Evolutionary conservation across 345 rosid genomes (phyloP).

Genomic region (Sapria himalayana): DNA sequence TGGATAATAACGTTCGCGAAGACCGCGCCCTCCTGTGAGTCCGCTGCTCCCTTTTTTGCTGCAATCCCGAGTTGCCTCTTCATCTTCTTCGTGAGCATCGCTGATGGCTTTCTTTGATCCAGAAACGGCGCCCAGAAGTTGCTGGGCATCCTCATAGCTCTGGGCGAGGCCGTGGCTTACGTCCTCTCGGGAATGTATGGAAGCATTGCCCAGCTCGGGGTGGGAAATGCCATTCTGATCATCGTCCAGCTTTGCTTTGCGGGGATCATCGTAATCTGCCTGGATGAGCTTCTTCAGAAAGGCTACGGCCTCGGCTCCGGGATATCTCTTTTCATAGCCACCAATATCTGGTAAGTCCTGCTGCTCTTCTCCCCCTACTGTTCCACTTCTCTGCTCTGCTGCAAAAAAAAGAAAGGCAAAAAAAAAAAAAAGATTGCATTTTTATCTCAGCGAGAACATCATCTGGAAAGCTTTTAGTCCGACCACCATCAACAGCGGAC

Average conservation of each 20-base stretch:
- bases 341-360: slow-evolving; percentile 49
- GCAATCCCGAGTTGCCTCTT: neutral
- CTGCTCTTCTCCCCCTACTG: neutral
- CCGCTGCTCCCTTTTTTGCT: neutral
- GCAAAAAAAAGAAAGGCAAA: too few species aligned
- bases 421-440: neutral
- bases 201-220: slow-evolving; percentile 58
- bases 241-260: slow-evolving; percentile 72
- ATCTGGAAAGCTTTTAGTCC: slow-evolving; percentile 89
- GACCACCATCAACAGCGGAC: slow-evolving; percentile 67
- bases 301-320: slow-evolving; percentile 78
- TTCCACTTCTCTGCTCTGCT: too few species aligned
- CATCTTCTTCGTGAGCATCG: neutral
- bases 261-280: slow-evolving; percentile 58
- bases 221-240: slow-evolving; percentile 62
- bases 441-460: slow-evolving; percentile 45
- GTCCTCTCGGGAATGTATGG: slow-evolving; percentile 82
- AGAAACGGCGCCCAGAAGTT: slow-evolving; percentile 77
- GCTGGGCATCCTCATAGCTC: slow-evolving; percentile 53
- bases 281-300: slow-evolving; percentile 72
- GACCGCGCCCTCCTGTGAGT: slow-evolving; percentile 66
- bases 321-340: slow-evolving; percentile 76
- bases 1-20: slow-evolving; percentile 62
- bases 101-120: slow-evolving; percentile 3
- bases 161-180: slow-evolving; percentile 72